Evolutionary conservation across 1,139 yeast genomes (phyloP), one percentile per base, ranked within the genome.

Genomic region (Kluyveromyces sp.): DNA sequence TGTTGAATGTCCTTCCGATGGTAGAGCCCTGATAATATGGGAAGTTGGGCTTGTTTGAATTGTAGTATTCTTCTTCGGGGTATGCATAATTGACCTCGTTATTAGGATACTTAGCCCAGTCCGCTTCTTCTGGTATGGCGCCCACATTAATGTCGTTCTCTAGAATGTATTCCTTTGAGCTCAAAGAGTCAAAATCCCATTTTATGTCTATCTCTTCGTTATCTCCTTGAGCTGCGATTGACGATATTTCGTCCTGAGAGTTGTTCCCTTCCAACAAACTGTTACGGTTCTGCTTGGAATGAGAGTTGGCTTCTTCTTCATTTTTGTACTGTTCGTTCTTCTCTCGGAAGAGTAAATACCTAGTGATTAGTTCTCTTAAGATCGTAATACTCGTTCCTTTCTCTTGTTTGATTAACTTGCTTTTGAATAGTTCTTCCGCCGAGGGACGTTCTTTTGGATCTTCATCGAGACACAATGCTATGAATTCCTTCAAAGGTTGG

Each of bases 391-490:
- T 78, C 6, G 74, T 64, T 48, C 72, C 73, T 53, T 76, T 78
- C 57, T 83, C 78, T 36, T 69, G 63, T 52, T 77, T 77, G 41
- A 92, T 75, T 49, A 89, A 82, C 59, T 77, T 83, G 44, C 89
- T 75, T 58, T 81, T 86, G 41, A 78, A 64, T 39, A 94, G 67
- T 36, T 86, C 96, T 42, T 87, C 96, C 1, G 98, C 97, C 40
- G 79, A 70, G 0, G 89, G 84, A 53, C 99, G 73, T 56, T 86
- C 95, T 18, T 78, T 81, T 0, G 97, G 95, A 49, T 83, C 86
- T 64, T 94, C 98, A 63, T 92, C 97, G 40, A 94, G 70, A 65
- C 97, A 92, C 41, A 84, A 68, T 0, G 98, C 96, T 42, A 94
- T 82, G 49, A 87, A 79, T 63, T 94, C 98, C 57, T 89, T 94